Percentiles rank a stretch among this genome's conserved stretches.
Conservation (phyloP, 1,284 basidiomycete species). For the Tylopilus sp. region DNA sequence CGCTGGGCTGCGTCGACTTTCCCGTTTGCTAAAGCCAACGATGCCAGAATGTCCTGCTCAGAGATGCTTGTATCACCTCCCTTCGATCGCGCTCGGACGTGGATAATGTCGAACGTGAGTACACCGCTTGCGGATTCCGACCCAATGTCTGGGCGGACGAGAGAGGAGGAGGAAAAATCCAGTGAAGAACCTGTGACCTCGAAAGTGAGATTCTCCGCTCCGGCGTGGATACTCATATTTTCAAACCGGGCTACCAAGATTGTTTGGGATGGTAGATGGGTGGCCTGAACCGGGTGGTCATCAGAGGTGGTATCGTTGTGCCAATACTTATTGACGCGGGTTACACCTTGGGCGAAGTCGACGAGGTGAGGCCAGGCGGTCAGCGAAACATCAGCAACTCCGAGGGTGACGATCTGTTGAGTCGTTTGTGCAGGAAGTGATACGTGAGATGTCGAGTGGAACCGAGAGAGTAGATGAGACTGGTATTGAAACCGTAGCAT, state of each 20-base stretch:
- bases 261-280: slow-evolving; percentile 15
- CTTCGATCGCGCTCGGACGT: slow-evolving; percentile 55
- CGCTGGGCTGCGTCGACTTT: slow-evolving; percentile 44
- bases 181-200: slow-evolving; percentile 42
- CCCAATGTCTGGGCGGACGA: slow-evolving; percentile 35
- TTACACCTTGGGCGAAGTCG: slow-evolving; percentile 54
- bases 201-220: slow-evolving; percentile 46
- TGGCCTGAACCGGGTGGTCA: slow-evolving; percentile 1
- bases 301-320: neutral
- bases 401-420: slow-evolving; percentile 39
- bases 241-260: slow-evolving; percentile 37
- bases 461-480: slow-evolving; percentile 9
- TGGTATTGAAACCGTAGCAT: slow-evolving; percentile 29
- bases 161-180: slow-evolving; percentile 39
- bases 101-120: slow-evolving; percentile 45
- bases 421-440: slow-evolving; percentile 25
- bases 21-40: slow-evolving; percentile 46
- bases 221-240: slow-evolving; percentile 52
- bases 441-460: slow-evolving; percentile 13
- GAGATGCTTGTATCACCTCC: slow-evolving; percentile 35
- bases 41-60: slow-evolving; percentile 58
- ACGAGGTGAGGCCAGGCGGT: slow-evolving; percentile 59
- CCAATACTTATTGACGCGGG: slow-evolving; percentile 43
- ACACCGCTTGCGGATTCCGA: slow-evolving; percentile 47
- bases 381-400: slow-evolving; percentile 45